Base-by-base conservation (phyloP, 371 early-diverging fungal species). In the Apophysomyces variabilis region DNA sequence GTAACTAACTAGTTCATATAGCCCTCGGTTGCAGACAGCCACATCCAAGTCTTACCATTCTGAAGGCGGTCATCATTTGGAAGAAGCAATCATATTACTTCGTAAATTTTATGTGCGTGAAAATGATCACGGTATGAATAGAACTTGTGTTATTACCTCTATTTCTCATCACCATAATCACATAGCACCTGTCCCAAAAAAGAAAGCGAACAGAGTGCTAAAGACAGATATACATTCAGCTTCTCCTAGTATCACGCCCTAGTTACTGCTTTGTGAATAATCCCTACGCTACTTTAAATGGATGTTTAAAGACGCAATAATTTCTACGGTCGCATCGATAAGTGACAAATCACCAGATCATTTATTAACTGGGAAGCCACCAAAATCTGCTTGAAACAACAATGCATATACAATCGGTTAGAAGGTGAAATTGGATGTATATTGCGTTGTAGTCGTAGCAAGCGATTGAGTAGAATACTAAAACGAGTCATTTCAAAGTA, bases 71-170 rank as follows among this genome's bases (percentile, higher is more conserved):
- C 82, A 85, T 62, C 86, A 80, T 60, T 68, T 84, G 39, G 91
- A 94, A 38, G 94, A 96, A 73, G 96, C 97, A 5, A 89, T 98
- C 38, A 66, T 95, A 60, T 62, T 95, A 60, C 78, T 98, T 38
- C 79, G 97, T 32, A 87, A 86, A 73, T 98, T 98, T 69, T 98
- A 97, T 75, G 79, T 97, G 9, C 83, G 91, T 56, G 96, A 97
- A 72, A 98, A 98, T 68, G 77, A 85, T 7, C 80, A 89, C 77
- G 96, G 94, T 93, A 85, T 67, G 65, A 43, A 47, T 26, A 0
- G 37, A 21, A 21, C 54, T 8, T 3, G 16, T 45, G 46, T n/a
- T 13, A 12, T 26, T 32, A 37, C 57, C 56, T 1, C 41, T 2
- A 41, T 36, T 21, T 39, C 60, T 61, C 35, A 12, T 21, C 58